Evolutionary conservation across 2,329 filamentous ascomycete genomes (phyloP), one percentile per base, ranked within the genome.

Genomic region (Paecilomyces formosus): DNA sequence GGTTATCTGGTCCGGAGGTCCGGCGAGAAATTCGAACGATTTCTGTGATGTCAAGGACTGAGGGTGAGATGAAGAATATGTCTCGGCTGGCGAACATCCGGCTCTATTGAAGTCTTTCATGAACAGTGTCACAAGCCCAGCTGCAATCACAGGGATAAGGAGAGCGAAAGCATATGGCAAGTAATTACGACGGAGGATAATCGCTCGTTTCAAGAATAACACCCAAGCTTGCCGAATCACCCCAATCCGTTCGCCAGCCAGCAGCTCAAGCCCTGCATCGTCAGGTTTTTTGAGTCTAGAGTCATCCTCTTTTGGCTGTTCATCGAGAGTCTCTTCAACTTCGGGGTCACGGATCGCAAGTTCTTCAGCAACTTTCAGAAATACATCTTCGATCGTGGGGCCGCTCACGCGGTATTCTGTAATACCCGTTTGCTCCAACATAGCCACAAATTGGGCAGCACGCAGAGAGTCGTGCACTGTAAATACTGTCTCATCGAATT

Each of bases 351-450:
- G 58, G 1, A 56, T 21, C 30, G 80, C 82, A 60, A 91, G 82
- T 70, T 96, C 92, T 67, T 93, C 89, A 0, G 92, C 90, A 45
- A 96, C 81, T 63, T 90, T 87, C 24, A 97, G 76, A 72, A 97
- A 97, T 0, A 96, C 92, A 64, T 96, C 92, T 70, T 97, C 93
- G 49, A 97, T 92, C 0, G 90, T 95, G 0, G 92, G 93, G 0
- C 91, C 91, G 15, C 88, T 89, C 64, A 96, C 89, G 59, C 92
- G 87, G 70, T 96, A 96, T 59, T 95, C 88, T 15, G 80, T 79
- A 49, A 95, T 81, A 0, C 85, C 85, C 1, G 81, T 77, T 0
- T 79, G 74, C 69, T 96, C 88, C 1, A 97, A 79, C 9, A 81
- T 73, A 54, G 82, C 81, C 62, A 96, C 88, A 53, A 93, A 87